These are phyloP conservation scores for Oryza officinalis DNA, from an alignment of 176 grass and related monocot genomes.

Conservation along the genomic window DNA sequence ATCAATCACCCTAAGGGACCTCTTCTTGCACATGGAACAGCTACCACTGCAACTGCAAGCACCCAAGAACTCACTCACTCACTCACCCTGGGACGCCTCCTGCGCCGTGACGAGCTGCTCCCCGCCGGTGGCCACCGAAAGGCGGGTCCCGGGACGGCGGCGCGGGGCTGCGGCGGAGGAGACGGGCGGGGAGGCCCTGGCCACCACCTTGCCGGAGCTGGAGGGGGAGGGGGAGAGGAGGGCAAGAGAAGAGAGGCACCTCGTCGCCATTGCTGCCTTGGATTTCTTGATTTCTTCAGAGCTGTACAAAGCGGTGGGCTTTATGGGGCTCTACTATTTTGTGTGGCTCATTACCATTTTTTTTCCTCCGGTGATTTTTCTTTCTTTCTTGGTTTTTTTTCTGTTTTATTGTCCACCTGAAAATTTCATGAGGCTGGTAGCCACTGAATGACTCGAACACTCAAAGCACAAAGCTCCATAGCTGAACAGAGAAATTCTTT, in stretches of 20 bases:
- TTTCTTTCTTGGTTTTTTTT: neutral
- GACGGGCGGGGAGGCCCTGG: neutral
- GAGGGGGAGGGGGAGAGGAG: constrained; percentile 27
- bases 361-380: neutral
- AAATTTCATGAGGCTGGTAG: neutral
- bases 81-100: constrained; percentile 45
- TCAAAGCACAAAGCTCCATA: too few species aligned
- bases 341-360: constrained; percentile 28
- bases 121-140: constrained; percentile 41
- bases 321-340: constrained; percentile 27
- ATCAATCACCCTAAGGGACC: neutral
- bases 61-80: constrained; percentile 9
- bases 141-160: neutral
- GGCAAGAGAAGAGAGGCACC: constrained; percentile 30
- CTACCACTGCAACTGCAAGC: neutral
- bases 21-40: neutral
- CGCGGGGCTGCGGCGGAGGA: neutral
- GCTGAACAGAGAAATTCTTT: too few species aligned
- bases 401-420: neutral
- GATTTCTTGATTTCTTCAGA: neutral
- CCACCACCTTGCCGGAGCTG: constrained; percentile 10
- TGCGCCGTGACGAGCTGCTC: constrained; percentile 47
- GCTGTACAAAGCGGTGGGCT: neutral
- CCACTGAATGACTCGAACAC: neutral
- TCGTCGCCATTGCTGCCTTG: constrained; percentile 35